phyloP scores from a whole-genome alignment of 306 rosid genomes.

The Cicer bijugum region DNA sequence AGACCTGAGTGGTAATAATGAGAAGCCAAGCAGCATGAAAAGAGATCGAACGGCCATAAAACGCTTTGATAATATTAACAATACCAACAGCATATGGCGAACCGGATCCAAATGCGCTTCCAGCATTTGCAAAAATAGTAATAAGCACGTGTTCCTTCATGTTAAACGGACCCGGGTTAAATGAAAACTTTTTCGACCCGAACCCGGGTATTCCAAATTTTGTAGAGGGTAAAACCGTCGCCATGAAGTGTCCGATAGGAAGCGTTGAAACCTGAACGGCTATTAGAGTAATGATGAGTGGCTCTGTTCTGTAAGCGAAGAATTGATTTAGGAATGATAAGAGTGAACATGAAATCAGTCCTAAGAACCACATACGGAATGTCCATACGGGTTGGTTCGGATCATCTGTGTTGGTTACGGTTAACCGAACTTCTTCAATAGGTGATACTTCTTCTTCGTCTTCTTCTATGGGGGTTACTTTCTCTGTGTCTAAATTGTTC shows the following conservation, averaged over 20 bases:
- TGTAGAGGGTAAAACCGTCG: slow-evolving; percentile 48
- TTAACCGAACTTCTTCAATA: slow-evolving; percentile 67
- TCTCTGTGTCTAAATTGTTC: slow-evolving; percentile 32
- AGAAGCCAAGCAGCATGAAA: slow-evolving; percentile 71
- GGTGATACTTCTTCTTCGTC: slow-evolving; percentile 56
- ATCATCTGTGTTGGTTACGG: slow-evolving; percentile 72
- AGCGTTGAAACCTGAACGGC: slow-evolving; percentile 67
- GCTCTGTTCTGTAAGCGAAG: slow-evolving; percentile 77
- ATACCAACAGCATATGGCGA: slow-evolving; percentile 72
- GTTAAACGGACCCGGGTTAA: slow-evolving; percentile 85
- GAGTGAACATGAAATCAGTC: slow-evolving; percentile 62
- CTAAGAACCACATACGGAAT: slow-evolving; percentile 85
- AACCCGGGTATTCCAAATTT: slow-evolving; percentile 58
- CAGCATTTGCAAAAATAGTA: slow-evolving; percentile 81
- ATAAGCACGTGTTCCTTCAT: slow-evolving; percentile 85
- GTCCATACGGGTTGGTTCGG: slow-evolving; percentile 77
- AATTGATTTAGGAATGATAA: slow-evolving; percentile 80
- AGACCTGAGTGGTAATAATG: slow-evolving; percentile 60
- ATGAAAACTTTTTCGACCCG: slow-evolving; percentile 44
- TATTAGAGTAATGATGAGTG: slow-evolving; percentile 65
- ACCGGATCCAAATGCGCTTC: slow-evolving; percentile 69
- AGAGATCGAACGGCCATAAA: slow-evolving; percentile 60
- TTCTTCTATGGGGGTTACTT: neutral
- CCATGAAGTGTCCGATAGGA: slow-evolving; percentile 81
- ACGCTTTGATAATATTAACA: slow-evolving; percentile 64